Evolutionary conservation across 805 yeast species (phyloP), one percentile per base, ranked within the genome.

Genomic region (Spathaspora sp.): DNA sequence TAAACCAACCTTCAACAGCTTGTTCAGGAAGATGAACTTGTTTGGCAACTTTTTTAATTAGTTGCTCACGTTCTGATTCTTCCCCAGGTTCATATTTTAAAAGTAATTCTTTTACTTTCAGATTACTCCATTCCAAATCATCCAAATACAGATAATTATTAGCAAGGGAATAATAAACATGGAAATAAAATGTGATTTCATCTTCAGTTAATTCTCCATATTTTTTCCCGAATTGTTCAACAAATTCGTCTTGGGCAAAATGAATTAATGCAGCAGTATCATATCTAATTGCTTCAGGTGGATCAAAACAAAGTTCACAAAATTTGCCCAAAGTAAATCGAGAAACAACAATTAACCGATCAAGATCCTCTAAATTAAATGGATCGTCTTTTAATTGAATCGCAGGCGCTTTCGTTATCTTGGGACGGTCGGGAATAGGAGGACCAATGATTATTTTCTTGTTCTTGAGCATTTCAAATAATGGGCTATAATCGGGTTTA

Each of bases 111-210:
- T 56, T 57, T 8, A 71, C 69, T 6, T 50, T 52, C 1, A 57
- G 59, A 49, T 72, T 58, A 16, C 61, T 61, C 44, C 66, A 61
- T 26, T 58, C 47, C 46, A 73, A 52, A 31, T 67, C 71, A 40
- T 66, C 69, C 46, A 64, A 58, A 45, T 55, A 57, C 12, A 61
- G 56, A 2, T 58, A 35, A 42, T 59, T 61, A 52, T 68, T 65
- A 53, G 62, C 61, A n/a, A 72, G 53, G 6, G 64, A 61, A 55
- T 64, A 63, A 55, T 58, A 70, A 14, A 70, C 53, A 40, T 62
- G 65, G 55, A 64, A 67, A 45, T 56, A 56, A 16, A 52, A 52
- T 49, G 63, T 58, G 5, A 71, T 63, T 31, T 69, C 72, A 20
- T 59, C 58, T 29, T 56, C 57, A 2, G 68, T 53, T 31, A 47